Evolutionary conservation across 768 basidiomycete genomes (phyloP).

Genomic region (Hemileccinum impolitum): DNA sequence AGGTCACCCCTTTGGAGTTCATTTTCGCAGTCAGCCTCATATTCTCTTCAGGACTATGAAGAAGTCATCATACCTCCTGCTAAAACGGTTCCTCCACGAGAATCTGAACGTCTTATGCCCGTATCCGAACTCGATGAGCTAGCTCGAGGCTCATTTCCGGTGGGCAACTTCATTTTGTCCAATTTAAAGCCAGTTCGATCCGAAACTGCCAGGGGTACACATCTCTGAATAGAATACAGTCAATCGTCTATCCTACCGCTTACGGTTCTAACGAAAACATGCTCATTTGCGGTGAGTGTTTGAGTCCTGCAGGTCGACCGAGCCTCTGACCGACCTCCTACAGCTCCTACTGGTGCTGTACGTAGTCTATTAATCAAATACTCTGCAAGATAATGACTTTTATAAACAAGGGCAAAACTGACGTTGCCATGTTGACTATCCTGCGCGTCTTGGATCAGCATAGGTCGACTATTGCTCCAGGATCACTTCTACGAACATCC

Average conservation of each 20-base stretch:
- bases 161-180: constrained; percentile 32
- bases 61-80: constrained; percentile 90
- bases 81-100: constrained; percentile 66
- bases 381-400: constrained; percentile 3
- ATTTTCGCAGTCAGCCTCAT: constrained; percentile 5
- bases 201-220: constrained; percentile 63
- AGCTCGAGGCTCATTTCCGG: constrained; percentile 80
- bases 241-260: constrained; percentile 89
- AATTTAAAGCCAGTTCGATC: neutral
- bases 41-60: constrained; percentile 65
- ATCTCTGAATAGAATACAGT: constrained; percentile 90
- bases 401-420: constrained; percentile 86
- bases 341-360: constrained; percentile 97
- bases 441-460: constrained; percentile 85
- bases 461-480: constrained; percentile 31
- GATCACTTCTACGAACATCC: constrained; percentile 38
- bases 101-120: constrained; percentile 65
- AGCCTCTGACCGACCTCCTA: neutral
- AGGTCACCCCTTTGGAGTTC: constrained; percentile 44
- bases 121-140: constrained; percentile 75
- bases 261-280: constrained; percentile 97
- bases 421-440: constrained; percentile 92
- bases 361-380: constrained; percentile 27
- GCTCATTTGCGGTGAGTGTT: constrained; percentile 51
- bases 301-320: neutral